Base-by-base conservation (phyloP, 148 eudicot genomes). In the Fagopyrum tataricum region DNA sequence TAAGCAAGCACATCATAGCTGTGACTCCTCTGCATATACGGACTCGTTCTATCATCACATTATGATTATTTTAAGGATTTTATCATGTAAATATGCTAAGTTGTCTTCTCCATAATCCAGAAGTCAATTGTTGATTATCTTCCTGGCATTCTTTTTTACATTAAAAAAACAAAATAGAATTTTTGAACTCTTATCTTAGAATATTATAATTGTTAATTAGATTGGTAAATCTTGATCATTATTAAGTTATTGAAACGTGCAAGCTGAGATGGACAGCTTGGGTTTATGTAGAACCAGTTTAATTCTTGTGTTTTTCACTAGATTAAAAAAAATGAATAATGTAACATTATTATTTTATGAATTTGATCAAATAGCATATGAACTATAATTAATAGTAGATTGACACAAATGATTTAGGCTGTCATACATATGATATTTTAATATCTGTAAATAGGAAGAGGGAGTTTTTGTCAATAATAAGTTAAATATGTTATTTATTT, bases 101-200 rank as follows among this genome's bases (percentile, higher is more conserved):
- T 64, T 64, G 69, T 64, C 69, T 64, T 43, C 6, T 64, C 69
- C 18, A 6, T 18, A 18, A 64, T 37, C 44, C 43, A 64, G 26
- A 64, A 37, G 69, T 37, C 69, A 64, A 31, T 31, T 14, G 7
- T 15, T 62, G 41, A 62, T 62, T n/a, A 62, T 62, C 69, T 64
- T 37, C 17, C 44, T 6, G 69, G 43, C 69, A 31, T 64, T 31
- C 69, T 13, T 37, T 46, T 31, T 64, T 18, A 39, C 18, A 55
- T 20, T 3, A 64, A 64, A 37, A 14, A 13, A 62, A 39, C 40
- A 64, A 64, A 64, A 26, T 23, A 61, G 40, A 61, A 24, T 31
- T 61, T 26, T 2, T 26, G 7, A 61, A 61, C 67, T 61, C 39
- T 12, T 64, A 39, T 43, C 44, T 64, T 14, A 37, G 20, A 64